Percentiles rank a stretch among this genome's conserved stretches.
Evolutionary conservation across 345 rosid genomes (phyloP).

Genomic region (Eucalyptus erythrocorys): DNA sequence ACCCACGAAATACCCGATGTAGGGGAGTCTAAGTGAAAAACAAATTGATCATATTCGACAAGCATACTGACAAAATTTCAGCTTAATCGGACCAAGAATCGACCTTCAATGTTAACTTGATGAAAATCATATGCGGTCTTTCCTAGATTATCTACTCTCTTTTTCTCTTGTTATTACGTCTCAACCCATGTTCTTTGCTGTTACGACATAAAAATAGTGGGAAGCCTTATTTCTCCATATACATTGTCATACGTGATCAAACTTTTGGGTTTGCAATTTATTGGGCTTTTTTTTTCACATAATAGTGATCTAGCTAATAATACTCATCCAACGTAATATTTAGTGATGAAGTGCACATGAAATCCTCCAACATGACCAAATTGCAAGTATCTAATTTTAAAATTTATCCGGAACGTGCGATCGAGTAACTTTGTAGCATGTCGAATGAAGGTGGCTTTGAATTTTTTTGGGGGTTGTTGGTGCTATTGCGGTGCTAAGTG

Average conservation of each 20-base stretch:
- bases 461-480: not conserved
- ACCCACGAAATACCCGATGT: fast-evolving
- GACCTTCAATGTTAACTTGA: not conserved
- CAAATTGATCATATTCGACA: not conserved
- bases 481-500: not conserved
- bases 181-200: not conserved
- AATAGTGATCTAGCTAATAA: not conserved
- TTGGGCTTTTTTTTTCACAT: not conserved
- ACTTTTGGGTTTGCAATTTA: not conserved
- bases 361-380: not conserved
- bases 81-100: fast-evolving
- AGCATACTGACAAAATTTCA: too few relatives aligned
- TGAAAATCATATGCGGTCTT: not conserved
- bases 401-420: not conserved
- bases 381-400: not conserved
- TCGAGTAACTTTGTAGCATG: not conserved
- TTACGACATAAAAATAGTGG: too few relatives aligned
- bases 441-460: not conserved
- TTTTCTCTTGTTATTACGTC: not conserved
- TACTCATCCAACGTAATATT: not conserved
- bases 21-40: not conserved
- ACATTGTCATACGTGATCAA: too few relatives aligned
- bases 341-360: not conserved
- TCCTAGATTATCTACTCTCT: not conserved
- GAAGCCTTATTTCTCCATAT: too few relatives aligned